These are phyloP conservation scores for Stropharia rugosoannulata DNA, from an alignment of 768 basidiomycete genomes.

Conservation along the genomic window DNA sequence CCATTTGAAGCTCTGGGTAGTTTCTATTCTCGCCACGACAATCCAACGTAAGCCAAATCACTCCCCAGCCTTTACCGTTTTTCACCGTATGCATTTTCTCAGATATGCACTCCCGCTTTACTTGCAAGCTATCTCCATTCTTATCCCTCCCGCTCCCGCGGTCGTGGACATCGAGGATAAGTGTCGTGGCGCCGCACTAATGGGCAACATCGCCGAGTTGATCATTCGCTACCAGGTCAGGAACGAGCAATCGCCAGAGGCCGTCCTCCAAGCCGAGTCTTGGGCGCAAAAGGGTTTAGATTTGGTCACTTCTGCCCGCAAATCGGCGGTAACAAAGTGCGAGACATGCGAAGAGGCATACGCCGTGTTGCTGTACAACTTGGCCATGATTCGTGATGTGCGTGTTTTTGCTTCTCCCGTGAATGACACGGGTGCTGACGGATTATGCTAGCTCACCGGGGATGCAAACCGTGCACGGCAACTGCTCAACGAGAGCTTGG, in stretches of 20 bases:
- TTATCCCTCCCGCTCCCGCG: constrained; percentile 48
- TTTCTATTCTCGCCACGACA: constrained; percentile 57
- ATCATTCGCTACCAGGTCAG: constrained; percentile 31
- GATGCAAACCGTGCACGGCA: constrained; percentile 33
- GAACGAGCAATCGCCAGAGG: constrained; percentile 25
- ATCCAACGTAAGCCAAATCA: constrained; percentile 45
- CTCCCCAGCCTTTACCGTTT: neutral
- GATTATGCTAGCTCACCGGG: constrained; percentile 32
- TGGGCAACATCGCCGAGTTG: constrained; percentile 45
- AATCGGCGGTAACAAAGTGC: constrained; percentile 18
- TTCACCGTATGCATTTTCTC: neutral
- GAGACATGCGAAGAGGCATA: constrained; percentile 53
- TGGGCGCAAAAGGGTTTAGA: constrained; percentile 55
- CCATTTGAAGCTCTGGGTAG: constrained; percentile 67
- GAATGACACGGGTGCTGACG: neutral
- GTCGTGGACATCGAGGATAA: constrained; percentile 43
- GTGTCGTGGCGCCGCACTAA: constrained; percentile 54
- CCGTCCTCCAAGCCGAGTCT: constrained; percentile 48
- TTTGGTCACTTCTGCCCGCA: constrained; percentile 27
- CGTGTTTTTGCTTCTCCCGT: constrained; percentile 6
- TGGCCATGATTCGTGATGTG: constrained; percentile 55
- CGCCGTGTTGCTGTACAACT: constrained; percentile 59
- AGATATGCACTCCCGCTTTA: constrained; percentile 69
- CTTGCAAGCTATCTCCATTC: constrained; percentile 60
- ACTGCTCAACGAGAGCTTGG: constrained; percentile 30